A percentile compares a stretch with the other conserved stretches of the same genome.
These are phyloP conservation scores for Fraxinus latifolia DNA, from an alignment of 305 asterid genomes.

Conservation along the genomic window DNA sequence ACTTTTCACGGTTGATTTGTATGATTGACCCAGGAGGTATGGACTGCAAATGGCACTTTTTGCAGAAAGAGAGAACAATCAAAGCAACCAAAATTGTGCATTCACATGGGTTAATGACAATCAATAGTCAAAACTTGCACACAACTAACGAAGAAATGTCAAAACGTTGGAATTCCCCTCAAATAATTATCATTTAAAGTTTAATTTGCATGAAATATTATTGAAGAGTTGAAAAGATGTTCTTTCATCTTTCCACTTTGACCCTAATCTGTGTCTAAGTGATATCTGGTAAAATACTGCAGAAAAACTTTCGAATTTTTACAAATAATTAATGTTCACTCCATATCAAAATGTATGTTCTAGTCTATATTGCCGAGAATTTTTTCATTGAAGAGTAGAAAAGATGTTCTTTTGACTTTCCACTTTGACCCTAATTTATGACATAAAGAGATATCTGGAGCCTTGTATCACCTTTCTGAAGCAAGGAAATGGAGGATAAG, in stretches of 20 bases:
- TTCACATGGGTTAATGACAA: background rate
- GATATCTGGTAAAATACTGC: background rate
- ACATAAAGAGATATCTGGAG: background rate
- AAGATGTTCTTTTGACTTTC: background rate
- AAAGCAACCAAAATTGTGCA: background rate
- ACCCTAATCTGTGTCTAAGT: background rate
- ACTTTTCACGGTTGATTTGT: background rate
- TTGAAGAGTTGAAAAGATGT: background rate
- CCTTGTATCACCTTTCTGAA: background rate
- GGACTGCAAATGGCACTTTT: background rate
- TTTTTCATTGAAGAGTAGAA: background rate
- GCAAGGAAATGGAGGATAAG: background rate
- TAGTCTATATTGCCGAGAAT: background rate
- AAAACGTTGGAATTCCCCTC: background rate
- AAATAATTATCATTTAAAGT: too few relatives aligned
- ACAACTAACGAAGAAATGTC: background rate
- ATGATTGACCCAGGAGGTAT: background rate
- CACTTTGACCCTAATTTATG: background rate
- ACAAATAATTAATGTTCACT: background rate
- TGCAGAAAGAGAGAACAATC: background rate
- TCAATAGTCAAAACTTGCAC: background rate
- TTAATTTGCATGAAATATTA: background rate
- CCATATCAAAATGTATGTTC: background rate
- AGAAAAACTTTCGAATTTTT: background rate
- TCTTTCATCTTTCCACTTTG: background rate